Base-by-base conservation (phyloP, 805 yeast genomes). In the Barnettozyma sucrosica region DNA sequence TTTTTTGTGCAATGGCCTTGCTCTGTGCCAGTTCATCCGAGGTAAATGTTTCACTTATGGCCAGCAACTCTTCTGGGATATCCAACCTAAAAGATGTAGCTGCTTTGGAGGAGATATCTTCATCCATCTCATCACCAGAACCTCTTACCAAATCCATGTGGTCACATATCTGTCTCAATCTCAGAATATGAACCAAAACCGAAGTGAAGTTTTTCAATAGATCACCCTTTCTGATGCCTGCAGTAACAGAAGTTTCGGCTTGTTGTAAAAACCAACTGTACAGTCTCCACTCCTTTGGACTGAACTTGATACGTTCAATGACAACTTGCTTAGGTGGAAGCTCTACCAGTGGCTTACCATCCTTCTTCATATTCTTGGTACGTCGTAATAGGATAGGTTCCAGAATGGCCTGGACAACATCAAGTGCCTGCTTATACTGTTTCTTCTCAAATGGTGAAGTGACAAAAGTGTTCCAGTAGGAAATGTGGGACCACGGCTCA, bases 401-500 rank as follows among this genome's bases (percentile, higher is more conserved):
- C 48, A 90, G 67, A 24, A 92, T 83, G 0, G 93, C 79, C 58
- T 86, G 88, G n/a, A 92, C 86, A 5, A 89, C 84, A 54, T 81
- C 85, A 58, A 90, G 72, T 0, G 97, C 92, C 53, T 81, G 81
- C 7, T 77, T 71, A 20, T 84, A 74, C 26, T 83, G 77, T 54
- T 79, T 81, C 44, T 80, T 81, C 56, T 87, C 93, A 65, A 88
- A 90, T 0, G 97, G 97, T 11, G 74, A 66, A 0, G 96, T 83
- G 25, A 92, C 78, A 61, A 89, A 89, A 14, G 88, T 80, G 55
- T 83, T 84, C 98, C 98, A 92, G 52, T 85, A 83, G 1, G 87
- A 74, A 47, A 85, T 81, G 55, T 85, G 84, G 36, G 82, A 72
- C 97, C 97, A 92, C 1, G 98, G 98, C 55, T 86, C 88, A n/a